A percentile compares a stretch with the other conserved stretches of the same genome.
Conservation (phyloP, 208 protist species). For the Wallacemonas sp. region DNA sequence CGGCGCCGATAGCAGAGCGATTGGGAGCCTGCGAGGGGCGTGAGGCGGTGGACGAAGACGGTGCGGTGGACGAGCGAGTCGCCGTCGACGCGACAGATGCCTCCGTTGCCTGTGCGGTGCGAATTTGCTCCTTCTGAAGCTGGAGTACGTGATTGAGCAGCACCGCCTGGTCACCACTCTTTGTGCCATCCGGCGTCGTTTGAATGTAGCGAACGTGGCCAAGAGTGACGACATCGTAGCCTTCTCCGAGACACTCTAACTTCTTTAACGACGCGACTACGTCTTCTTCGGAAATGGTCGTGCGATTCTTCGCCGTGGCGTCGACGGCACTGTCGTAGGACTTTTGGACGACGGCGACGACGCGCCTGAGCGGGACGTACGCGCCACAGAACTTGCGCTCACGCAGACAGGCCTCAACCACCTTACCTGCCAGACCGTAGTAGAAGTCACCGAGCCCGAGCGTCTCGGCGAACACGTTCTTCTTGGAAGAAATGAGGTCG, state of each 20-base stretch:
- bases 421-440: constrained; percentile 76
- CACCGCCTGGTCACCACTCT: constrained; percentile 53
- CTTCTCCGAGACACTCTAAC: constrained; percentile 64
- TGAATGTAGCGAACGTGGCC: constrained; percentile 74
- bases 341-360: constrained; percentile 58
- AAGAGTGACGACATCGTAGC: constrained; percentile 77
- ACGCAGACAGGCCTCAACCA: constrained; percentile 80
- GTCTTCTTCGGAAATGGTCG: constrained; percentile 60
- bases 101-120: constrained; percentile 12
- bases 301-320: constrained; percentile 12
- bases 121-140: constrained; percentile 43
- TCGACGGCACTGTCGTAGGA: constrained; percentile 37
- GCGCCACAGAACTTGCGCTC: constrained; percentile 84
- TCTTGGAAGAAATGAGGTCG: constrained; percentile 84
- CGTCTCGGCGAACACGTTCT: constrained; percentile 78
- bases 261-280: constrained; percentile 71
- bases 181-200: constrained; percentile 68
- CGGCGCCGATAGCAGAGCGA: constrained; percentile 33
- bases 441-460: constrained; percentile 86
- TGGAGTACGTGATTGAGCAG: constrained; percentile 61
- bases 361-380: constrained; percentile 69
- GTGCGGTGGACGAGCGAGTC: background rate
- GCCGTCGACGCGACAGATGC: background rate
- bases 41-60: background rate
- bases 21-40: background rate